Base-by-base conservation (phyloP, 495 filamentous ascomycete genomes). In the Hyaloscypha finlandica region DNA sequence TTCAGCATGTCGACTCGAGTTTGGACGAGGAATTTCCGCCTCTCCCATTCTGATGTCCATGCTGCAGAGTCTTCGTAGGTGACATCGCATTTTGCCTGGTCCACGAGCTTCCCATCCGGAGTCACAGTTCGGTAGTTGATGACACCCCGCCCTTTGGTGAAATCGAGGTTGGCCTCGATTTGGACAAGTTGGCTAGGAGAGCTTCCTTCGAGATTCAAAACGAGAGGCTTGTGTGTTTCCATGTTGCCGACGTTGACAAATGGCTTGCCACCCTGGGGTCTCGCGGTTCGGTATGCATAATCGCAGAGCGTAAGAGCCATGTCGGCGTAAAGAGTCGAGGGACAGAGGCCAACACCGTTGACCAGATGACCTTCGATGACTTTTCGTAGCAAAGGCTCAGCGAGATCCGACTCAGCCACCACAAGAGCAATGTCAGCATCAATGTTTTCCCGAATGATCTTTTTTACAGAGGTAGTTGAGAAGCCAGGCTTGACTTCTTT, bases 231-330 rank as follows among this genome's bases (percentile, higher is more conserved):
- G 31, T 85, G 81, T 1, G 90, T 87, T 45, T 84, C 80, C 80
- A 92, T 86, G 14, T 89, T 75, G 42, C 81, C 83, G 35, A 90
- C 83, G 70, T 91, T 85, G 67, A 88, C 78, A 12, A 80, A 81
- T 42, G 83, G 77, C 8, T 81, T 79, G 63, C 83, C 77, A 22
- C 76, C 70, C 4, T 84, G 81, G 1, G 85, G 84, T 32, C 83
- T 81, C 54, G 85, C 75, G 42, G 85, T 79, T 61, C 85, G 81
- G 59, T 89, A 84, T 22, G 87, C 78, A 68, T 91, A 92, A 33
- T 92, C 83, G 67, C 82, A 88, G 53, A 92, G 76, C 0, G 91
- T 92, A 66, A 91, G 82, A 16, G 90, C 90, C 80, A 92, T 91
- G 74, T 94, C 91, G 30, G 87, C 90, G 65, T 92, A 92, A 2